Evolutionary conservation across 2,329 filamentous ascomycete species (phyloP), one percentile per base, ranked within the genome.

Genomic region (Fusarium sp.): DNA sequence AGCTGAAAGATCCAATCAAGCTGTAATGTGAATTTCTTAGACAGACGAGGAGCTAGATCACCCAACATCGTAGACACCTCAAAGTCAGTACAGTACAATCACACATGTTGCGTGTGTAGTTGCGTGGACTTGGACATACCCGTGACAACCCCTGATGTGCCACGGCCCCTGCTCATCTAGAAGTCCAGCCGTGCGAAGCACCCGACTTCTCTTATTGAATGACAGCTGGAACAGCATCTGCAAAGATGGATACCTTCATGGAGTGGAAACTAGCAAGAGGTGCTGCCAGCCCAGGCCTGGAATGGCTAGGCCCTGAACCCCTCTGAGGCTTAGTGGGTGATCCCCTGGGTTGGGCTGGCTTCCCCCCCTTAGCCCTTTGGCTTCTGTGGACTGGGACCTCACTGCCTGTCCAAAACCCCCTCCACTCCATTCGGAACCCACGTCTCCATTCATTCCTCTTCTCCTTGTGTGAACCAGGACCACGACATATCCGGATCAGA

Each of bases 371-470:
- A 51, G 42, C 42, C 57, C 36, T 38, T 22, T 54, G 40, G 34
- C 28, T 42, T 56, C 62, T 56, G 36, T 36, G 61, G 62, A 52
- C 66, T 64, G 54, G 53, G 53, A 31, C 39, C 44, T 40, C 36
- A 47, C 50, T 47, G 34, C 49, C 62, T 56, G 31, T 33, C 55
- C 51, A 57, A 55, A 49, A 54, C 65, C 62, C 56, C 55, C 56
- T 61, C 51, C 54, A 60, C 72, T 70, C 60, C 65, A 70, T 74
- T 69, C 51, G 64, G 67, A 65, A 65, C 57, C 63, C 65, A 67
- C 61, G 63, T 70, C 57, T 69, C 59, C 65, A 71, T 74, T 65
- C 68, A 70, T 71, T 71, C 68, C 70, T 71, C 68, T 54, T 59
- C 67, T 71, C 60, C 54, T 52, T 62, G 51, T 31, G 64, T 62